phyloP scores from a whole-genome alignment of 345 rosid genomes.

The Mallotus nudiflorus region DNA sequence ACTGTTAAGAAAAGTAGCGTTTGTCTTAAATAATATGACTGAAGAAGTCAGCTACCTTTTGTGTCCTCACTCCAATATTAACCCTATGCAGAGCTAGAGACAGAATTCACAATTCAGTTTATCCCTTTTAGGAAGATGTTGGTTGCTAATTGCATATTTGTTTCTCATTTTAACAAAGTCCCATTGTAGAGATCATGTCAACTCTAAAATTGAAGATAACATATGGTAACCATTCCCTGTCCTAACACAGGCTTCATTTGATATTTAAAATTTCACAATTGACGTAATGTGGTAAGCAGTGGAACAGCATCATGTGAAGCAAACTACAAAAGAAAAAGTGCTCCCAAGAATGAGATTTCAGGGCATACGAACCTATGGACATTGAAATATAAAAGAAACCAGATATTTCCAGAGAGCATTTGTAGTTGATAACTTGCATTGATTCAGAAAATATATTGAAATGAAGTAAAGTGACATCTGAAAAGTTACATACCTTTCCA shows the following conservation, averaged over 20 bases:
- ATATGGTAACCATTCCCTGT: background rate
- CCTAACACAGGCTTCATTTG: background rate
- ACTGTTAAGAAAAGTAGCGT: no score
- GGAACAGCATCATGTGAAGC: background rate
- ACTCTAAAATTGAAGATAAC: background rate
- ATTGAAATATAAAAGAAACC: background rate
- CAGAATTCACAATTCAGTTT: background rate
- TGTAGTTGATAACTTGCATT: background rate
- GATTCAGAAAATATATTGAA: conserved; percentile 3
- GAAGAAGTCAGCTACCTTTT: background rate
- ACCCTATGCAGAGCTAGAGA: background rate
- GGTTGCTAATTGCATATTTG: background rate
- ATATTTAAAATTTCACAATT: background rate
- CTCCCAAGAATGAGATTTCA: background rate
- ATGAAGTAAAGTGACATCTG: background rate
- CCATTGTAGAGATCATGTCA: background rate
- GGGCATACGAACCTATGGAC: background rate
- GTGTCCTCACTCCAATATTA: background rate
- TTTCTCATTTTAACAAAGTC: background rate
- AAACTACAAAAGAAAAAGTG: background rate
- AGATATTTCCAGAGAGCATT: background rate
- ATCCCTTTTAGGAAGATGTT: background rate
- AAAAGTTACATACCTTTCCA: conserved; percentile 60
- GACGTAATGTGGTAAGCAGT: background rate
- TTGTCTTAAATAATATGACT: no score